Base-by-base conservation (phyloP, 768 basidiomycete genomes). In the Boletus subcaerulescens region DNA sequence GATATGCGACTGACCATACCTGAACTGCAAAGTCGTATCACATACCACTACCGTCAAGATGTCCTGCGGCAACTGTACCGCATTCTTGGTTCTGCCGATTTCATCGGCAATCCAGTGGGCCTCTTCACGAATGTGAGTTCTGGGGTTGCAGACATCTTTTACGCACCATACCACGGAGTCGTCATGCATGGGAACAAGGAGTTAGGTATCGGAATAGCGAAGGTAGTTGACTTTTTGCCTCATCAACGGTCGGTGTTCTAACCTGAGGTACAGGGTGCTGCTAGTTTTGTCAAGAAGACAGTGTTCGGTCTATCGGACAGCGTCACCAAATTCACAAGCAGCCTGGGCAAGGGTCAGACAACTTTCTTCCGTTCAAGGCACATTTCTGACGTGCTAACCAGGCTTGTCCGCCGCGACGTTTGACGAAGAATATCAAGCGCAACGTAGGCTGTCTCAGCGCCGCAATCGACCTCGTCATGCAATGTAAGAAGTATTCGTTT, bases 111-210 rank as follows among this genome's bases (percentile, higher is more conserved):
- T 67, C 96, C 96, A 5, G 94, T 98, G 43, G 97, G 97, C 11
- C 79, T 99, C 42, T 98, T 99, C 78, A 96, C 90, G 47, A 98
- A 98, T 66, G 94, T 99, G 66, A 96, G 93, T 66, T 97, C 94
- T 29, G 97, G 97, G 12, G 91, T 98, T 6, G 91, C 91, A 50
- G 97, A 99, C 70, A 95, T 98, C 61, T 98, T 99, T 78, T 97
- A 98, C 61, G 96, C 98, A 70, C 97, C 97, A 2, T 97, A 95
- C 77, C 88, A 94, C 53, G 95, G 95, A 33, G 90, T 95, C 31
- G 89, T 99, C 52, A 90, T 96, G 83, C 93, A 93, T 64, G 96
- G 96, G 3, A 96, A 95, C 71, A 88, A 86, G 65, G 96, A 98
- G 54, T 73, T 98, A 26, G 97, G 95, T 4, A 86, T 93, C 55